These are phyloP conservation scores for Tylopilus sp. DNA, from an alignment of 768 basidiomycete genomes.

Conservation along the genomic window DNA sequence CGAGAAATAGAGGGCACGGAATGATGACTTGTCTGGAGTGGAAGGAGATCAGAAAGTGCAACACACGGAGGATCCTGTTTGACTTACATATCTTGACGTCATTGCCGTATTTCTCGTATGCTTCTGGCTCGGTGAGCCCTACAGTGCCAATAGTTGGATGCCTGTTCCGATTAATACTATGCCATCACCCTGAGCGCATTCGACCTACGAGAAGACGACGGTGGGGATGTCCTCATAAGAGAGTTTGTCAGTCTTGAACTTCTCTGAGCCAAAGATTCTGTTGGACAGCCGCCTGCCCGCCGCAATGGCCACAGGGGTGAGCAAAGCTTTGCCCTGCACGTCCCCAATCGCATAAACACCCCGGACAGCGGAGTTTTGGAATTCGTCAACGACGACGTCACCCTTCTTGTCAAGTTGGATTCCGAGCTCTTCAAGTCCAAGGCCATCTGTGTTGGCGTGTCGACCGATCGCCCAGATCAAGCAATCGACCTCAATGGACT, in stretches of 20 bases:
- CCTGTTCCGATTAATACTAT: constrained; percentile 36
- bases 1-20: constrained; percentile 87
- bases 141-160: constrained; percentile 96
- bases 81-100: constrained; percentile 86
- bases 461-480: constrained; percentile 96
- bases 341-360: constrained; percentile 86
- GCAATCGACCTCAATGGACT: constrained; percentile 78
- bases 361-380: constrained; percentile 73
- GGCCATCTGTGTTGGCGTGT: constrained; percentile 67
- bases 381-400: constrained; percentile 88
- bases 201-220: constrained; percentile 91
- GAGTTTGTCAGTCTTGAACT: constrained; percentile 86
- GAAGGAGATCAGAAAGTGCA: neutral
- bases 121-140: constrained; percentile 91
- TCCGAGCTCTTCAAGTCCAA: constrained; percentile 76
- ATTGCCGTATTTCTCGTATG: constrained; percentile 82
- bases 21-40: constrained; percentile 68
- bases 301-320: constrained; percentile 97
- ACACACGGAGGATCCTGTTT: constrained; percentile 1
- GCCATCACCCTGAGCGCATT: neutral
- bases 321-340: constrained; percentile 84
- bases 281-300: constrained; percentile 89
- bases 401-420: constrained; percentile 75
- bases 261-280: constrained; percentile 81
- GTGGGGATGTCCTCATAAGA: constrained; percentile 88